Conservation (phyloP, 768 basidiomycete species). For the Podaxis carcinomalis region DNA sequence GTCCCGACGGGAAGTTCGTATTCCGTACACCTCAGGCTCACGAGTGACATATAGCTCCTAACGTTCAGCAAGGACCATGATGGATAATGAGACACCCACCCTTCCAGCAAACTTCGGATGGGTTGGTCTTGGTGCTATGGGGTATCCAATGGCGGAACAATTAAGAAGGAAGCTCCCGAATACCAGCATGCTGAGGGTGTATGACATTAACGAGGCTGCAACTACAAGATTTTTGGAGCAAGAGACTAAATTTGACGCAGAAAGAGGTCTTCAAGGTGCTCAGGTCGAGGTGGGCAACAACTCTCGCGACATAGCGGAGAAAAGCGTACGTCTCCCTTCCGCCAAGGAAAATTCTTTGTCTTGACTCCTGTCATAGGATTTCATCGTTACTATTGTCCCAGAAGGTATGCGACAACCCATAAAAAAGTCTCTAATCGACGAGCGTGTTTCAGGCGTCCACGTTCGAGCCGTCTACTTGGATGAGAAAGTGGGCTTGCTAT, state of each 20-base stretch:
- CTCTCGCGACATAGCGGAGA: constrained; percentile 31
- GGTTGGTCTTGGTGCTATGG: constrained; percentile 42
- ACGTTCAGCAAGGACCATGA: neutral
- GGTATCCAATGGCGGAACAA: constrained; percentile 38
- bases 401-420: constrained; percentile 23
- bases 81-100: constrained; percentile 12
- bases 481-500: constrained; percentile 28
- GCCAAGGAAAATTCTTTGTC: neutral
- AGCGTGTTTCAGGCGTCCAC: constrained; percentile 26
- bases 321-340: constrained; percentile 24
- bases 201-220: constrained; percentile 27
- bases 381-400: constrained; percentile 36
- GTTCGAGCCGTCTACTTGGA: constrained; percentile 34
- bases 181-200: constrained; percentile 25
- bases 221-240: constrained; percentile 24
- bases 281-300: constrained; percentile 19
- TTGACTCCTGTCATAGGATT: constrained; percentile 23
- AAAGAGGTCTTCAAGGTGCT: neutral
- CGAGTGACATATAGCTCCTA: neutral
- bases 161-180: constrained; percentile 26
- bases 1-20: too few species aligned
- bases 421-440: neutral
- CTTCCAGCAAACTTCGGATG: constrained; percentile 22
- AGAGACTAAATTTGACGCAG: constrained; percentile 7
- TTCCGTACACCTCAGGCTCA: too few species aligned